Evolutionary conservation across 2,329 filamentous ascomycete genomes (phyloP).

Genomic region (Sporothrix humicola): DNA sequence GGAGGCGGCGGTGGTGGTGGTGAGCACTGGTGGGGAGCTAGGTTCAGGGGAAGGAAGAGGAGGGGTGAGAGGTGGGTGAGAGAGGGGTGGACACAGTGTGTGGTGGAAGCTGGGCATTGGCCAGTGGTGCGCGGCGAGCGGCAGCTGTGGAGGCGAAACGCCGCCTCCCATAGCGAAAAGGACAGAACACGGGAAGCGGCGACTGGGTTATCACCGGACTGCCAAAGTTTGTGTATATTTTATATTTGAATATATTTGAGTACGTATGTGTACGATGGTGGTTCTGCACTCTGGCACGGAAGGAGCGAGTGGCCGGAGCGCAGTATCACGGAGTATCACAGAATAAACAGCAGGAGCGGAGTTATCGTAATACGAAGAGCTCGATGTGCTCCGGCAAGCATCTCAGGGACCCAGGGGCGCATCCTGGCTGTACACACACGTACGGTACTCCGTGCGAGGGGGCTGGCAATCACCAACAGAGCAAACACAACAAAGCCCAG

Average conservation of each 20-base stretch:
- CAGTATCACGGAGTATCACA: not conserved
- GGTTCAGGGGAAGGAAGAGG: conserved; percentile 25
- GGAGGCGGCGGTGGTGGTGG: conserved; percentile 25
- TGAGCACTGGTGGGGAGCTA: conserved; percentile 31
- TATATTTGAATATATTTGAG: not conserved
- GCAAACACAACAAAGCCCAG: not conserved
- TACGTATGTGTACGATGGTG: not conserved
- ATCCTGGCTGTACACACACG: conserved; percentile 17
- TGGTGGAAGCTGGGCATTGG: conserved; percentile 23
- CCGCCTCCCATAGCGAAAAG: conserved; percentile 7
- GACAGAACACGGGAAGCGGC: conserved; percentile 21
- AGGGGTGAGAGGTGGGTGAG: conserved; percentile 23
- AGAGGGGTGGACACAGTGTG: conserved; percentile 28
- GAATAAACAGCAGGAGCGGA: conserved; percentile 12
- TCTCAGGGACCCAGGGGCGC: not conserved
- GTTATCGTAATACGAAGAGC: conserved; percentile 1
- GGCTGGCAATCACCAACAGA: not conserved
- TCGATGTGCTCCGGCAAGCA: not conserved
- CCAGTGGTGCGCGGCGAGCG: conserved; percentile 21
- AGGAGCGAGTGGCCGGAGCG: not conserved
- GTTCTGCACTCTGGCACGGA: not conserved
- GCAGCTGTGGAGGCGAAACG: conserved; percentile 25
- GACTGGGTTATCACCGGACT: not conserved
- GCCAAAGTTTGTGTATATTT: not conserved
- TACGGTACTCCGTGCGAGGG: conserved; percentile 17